Conservation (phyloP, 345 rosid genomes). For the Melaleuca alternifolia region DNA sequence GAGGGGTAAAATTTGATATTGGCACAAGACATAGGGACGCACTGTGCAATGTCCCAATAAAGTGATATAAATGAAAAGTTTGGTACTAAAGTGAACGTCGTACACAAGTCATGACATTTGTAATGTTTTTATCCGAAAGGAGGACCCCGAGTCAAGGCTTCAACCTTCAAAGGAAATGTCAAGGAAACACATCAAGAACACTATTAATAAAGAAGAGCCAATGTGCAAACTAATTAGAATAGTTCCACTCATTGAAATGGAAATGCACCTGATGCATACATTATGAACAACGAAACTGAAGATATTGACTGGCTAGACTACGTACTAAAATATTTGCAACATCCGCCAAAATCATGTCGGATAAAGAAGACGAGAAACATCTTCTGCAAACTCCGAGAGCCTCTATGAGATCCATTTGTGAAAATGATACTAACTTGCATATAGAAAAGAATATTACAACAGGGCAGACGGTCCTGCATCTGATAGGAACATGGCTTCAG, state of each 20-base stretch:
- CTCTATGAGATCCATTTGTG: background rate
- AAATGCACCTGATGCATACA: background rate
- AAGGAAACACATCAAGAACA: background rate
- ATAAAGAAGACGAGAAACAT: background rate
- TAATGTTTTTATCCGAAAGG: background rate
- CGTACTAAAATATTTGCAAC: background rate
- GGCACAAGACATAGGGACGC: too few relatives aligned
- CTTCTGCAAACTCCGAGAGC: background rate
- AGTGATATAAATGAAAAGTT: too few relatives aligned
- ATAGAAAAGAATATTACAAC: background rate
- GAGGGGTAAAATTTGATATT: too few relatives aligned
- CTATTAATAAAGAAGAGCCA: too few relatives aligned
- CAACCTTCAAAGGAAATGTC: background rate
- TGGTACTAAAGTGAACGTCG: too few relatives aligned
- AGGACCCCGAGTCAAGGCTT: background rate
- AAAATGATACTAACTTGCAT: background rate
- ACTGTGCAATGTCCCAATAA: too few relatives aligned
- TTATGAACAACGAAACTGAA: background rate
- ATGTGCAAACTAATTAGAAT: background rate
- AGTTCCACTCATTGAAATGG: background rate
- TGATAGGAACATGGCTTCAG: background rate
- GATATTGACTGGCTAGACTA: background rate
- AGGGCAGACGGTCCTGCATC: background rate
- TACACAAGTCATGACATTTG: background rate
- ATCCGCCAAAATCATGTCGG: background rate